These are phyloP conservation scores for Dispira parvispora DNA, from an alignment of 192 early-diverging fungal species.

Conservation along the genomic window DNA sequence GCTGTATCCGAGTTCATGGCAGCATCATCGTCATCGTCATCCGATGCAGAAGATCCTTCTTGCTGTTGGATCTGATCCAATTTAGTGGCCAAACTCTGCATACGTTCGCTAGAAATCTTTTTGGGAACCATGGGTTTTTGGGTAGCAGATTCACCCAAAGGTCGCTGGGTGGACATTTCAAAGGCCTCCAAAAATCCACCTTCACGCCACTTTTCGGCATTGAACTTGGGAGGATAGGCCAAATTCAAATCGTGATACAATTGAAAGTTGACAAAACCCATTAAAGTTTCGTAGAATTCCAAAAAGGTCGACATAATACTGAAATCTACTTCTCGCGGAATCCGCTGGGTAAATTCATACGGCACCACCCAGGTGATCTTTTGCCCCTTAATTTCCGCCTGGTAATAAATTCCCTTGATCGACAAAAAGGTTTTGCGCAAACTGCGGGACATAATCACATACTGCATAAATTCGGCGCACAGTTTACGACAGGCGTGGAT, in stretches of 20 bases:
- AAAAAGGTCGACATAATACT: conserved; percentile 93
- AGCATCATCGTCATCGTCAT: neutral
- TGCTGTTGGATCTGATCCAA: neutral
- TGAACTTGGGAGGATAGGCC: conserved; percentile 79
- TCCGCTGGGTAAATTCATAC: conserved; percentile 79
- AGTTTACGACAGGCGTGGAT: conserved; percentile 65
- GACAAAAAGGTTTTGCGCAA: conserved; percentile 85
- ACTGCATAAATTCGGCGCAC: conserved; percentile 87
- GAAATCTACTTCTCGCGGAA: conserved; percentile 89
- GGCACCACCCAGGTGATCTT: conserved; percentile 90
- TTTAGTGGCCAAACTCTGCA: neutral
- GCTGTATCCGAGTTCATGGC: neutral
- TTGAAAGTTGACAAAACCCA: conserved; percentile 90
- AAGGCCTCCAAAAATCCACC: conserved; percentile 49
- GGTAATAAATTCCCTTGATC: conserved; percentile 99
- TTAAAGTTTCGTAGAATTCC: conserved; percentile 83
- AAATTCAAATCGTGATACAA: conserved; percentile 78
- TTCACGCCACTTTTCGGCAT: conserved; percentile 36
- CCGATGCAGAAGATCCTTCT: neutral
- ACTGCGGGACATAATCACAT: conserved; percentile 57
- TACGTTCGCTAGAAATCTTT: neutral
- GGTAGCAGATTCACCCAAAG: neutral
- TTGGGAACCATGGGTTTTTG: no score
- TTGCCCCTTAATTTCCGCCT: conserved; percentile 92
- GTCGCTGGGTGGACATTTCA: neutral